Evolutionary conservation across 148 eudicot genomes (phyloP).

Genomic region (Nepenthes mirabilis): DNA sequence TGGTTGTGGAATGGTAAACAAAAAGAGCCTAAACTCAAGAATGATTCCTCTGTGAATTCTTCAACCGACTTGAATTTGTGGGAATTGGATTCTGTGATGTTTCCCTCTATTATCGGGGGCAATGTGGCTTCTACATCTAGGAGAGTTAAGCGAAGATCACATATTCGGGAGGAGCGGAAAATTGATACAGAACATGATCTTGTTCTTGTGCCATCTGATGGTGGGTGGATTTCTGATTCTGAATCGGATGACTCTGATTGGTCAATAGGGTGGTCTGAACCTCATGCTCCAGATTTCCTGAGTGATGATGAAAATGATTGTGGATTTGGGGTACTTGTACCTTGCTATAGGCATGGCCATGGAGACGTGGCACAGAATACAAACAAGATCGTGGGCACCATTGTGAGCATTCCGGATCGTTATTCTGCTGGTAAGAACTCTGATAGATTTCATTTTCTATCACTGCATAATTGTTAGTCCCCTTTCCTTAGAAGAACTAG

Average conservation of each 20-base stretch:
- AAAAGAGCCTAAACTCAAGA: slow-evolving; percentile 16
- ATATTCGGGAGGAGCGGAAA: slow-evolving; percentile 22
- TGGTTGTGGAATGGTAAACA: slow-evolving; percentile 31
- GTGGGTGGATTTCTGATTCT: slow-evolving; percentile 38
- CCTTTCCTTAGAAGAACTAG: too few relatives aligned
- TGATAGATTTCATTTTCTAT: not conserved
- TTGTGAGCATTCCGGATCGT: not conserved
- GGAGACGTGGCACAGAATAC: not conserved
- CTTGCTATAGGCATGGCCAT: slow-evolving; percentile 26
- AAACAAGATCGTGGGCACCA: not conserved
- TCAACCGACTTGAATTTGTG: slow-evolving; percentile 11
- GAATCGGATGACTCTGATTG: slow-evolving; percentile 42
- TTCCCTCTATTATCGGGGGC: slow-evolving; percentile 16
- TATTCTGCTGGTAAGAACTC: not conserved
- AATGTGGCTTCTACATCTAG: slow-evolving; percentile 14
- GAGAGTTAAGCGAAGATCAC: slow-evolving; percentile 24
- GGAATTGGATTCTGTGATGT: slow-evolving; percentile 25
- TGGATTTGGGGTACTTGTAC: slow-evolving; percentile 40
- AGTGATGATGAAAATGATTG: slow-evolving; percentile 29
- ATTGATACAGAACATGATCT: slow-evolving; percentile 33
- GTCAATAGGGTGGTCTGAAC: slow-evolving; percentile 48
- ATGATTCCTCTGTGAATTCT: slow-evolving; percentile 11
- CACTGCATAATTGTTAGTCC: not conserved
- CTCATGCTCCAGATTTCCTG: slow-evolving; percentile 33
- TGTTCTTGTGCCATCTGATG: slow-evolving; percentile 36